Conservation (phyloP, 495 filamentous ascomycete species). For the Cladorrhinum samala region DNA sequence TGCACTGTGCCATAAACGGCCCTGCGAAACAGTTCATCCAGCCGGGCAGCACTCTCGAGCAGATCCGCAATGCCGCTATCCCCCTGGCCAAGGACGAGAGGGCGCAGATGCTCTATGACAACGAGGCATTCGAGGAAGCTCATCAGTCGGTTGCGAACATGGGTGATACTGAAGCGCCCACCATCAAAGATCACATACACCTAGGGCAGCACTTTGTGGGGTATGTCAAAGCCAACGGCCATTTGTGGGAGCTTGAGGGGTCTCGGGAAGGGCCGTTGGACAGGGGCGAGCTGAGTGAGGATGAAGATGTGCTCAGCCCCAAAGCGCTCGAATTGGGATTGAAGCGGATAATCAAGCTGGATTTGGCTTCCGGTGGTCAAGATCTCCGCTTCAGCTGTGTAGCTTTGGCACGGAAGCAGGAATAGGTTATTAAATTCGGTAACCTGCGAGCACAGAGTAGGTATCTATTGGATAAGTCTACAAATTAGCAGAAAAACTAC, state of each 20-base stretch:
- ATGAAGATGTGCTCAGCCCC: conserved; percentile 66
- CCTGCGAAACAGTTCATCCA: conserved; percentile 44
- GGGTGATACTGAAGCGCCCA: conserved; percentile 61
- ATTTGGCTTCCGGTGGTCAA: conserved; percentile 30
- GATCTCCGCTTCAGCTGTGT: conserved; percentile 54
- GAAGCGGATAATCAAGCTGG: conserved; percentile 47
- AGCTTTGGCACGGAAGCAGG: conserved; percentile 34
- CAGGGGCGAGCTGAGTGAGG: conserved; percentile 53
- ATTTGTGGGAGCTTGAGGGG: conserved; percentile 77
- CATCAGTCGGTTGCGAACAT: conserved; percentile 59
- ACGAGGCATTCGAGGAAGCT: conserved; percentile 58
- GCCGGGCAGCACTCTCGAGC: conserved; percentile 35
- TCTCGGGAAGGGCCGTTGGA: conserved; percentile 63
- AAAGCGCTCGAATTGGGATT: conserved; percentile 58
- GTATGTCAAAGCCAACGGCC: conserved; percentile 65
- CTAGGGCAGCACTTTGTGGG: conserved; percentile 67
- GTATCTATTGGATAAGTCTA: too few relatives aligned
- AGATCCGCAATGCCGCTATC: conserved; percentile 37
- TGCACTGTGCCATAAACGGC: conserved; percentile 63
- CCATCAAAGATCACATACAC: conserved; percentile 36
- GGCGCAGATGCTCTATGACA: conserved; percentile 68
- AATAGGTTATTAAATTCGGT: too few relatives aligned
- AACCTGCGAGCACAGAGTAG: too few relatives aligned
- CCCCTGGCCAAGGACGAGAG: conserved; percentile 47
- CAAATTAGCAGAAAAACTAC: too few relatives aligned